Evolutionary conservation across 495 filamentous ascomycete species (phyloP).

Genomic region (Penicillium samsonianum): DNA sequence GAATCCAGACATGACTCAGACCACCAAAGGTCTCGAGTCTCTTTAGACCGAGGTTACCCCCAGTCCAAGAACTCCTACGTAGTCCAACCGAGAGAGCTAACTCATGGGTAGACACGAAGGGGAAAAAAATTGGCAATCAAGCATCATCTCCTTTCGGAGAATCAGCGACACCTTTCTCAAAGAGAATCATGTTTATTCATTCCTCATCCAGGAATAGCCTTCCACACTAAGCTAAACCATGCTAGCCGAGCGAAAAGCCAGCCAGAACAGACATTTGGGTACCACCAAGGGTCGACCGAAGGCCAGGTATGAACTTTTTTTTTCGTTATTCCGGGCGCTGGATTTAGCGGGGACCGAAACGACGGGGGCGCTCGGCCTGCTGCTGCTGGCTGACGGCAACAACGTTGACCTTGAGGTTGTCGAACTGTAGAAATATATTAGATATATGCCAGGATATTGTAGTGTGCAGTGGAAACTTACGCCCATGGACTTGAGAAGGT

Average conservation of each 20-base stretch:
- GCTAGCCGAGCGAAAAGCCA: constrained; percentile 27
- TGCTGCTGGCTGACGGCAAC: constrained; percentile 87
- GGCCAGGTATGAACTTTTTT: constrained; percentile 36
- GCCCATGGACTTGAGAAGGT: constrained; percentile 94
- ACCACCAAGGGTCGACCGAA: constrained; percentile 41
- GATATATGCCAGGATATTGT: background rate
- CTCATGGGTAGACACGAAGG: constrained; percentile 35
- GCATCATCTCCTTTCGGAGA: constrained; percentile 71
- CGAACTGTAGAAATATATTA: constrained; percentile 66
- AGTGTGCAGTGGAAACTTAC: constrained; percentile 60
- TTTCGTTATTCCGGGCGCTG: constrained; percentile 25
- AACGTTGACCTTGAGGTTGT: constrained; percentile 94
- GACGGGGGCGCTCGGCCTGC: constrained; percentile 70
- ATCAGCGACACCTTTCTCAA: constrained; percentile 86
- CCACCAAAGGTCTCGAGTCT: constrained; percentile 18
- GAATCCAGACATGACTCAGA: constrained; percentile 12
- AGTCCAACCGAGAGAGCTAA: constrained; percentile 13
- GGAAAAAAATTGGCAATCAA: constrained; percentile 80
- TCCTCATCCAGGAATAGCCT: constrained; percentile 46
- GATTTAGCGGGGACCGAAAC: constrained; percentile 56
- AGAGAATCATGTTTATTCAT: constrained; percentile 61
- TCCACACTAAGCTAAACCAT: constrained; percentile 38
- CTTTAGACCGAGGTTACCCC: constrained; percentile 4
- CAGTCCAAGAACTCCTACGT: constrained; percentile 27
- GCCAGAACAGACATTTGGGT: constrained; percentile 27